These are phyloP conservation scores for Coriolopsis trogii DNA, from an alignment of 1,284 basidiomycete species.

Conservation along the genomic window DNA sequence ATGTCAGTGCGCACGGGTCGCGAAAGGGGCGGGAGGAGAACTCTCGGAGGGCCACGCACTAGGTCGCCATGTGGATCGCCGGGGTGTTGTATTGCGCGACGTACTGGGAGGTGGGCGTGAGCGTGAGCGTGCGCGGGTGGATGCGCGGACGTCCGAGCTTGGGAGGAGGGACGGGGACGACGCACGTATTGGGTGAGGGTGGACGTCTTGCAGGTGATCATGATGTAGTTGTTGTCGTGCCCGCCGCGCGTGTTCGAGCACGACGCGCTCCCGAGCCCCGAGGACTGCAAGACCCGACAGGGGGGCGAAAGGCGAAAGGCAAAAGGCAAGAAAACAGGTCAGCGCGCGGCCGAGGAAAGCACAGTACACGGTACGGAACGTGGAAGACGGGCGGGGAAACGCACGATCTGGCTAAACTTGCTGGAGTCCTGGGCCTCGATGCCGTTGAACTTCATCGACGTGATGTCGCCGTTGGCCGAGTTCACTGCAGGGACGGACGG, in stretches of 20 bases:
- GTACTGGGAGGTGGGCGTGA: conserved; percentile 44
- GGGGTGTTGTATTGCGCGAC: conserved; percentile 45
- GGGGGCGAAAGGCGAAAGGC: no score
- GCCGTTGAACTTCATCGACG: conserved; percentile 47
- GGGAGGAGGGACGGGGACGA: not conserved
- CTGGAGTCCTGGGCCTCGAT: conserved; percentile 46
- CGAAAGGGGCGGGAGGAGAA: not conserved
- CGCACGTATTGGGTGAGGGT: conserved; percentile 35
- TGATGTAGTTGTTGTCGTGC: conserved; percentile 37
- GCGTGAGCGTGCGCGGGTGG: not conserved
- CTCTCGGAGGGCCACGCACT: not conserved
- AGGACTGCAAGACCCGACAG: no score
- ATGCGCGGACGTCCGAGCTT: not conserved
- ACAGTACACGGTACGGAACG: not conserved
- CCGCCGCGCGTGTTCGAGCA: conserved; percentile 41
- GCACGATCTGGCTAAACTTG: conserved; percentile 46
- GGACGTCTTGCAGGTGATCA: conserved; percentile 6
- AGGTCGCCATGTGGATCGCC: conserved; percentile 47
- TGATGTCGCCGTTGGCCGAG: conserved; percentile 47
- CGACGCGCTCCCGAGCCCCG: conserved; percentile 48
- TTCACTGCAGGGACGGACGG: conserved; percentile 35
- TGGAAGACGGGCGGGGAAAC: no score
- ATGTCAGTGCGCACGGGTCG: not conserved
- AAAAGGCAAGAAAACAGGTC: no score
- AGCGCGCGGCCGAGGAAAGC: no score